Evolutionary conservation across 139 green algal genomes (phyloP).

Genomic region (Chlamydomonas asymmetrica): DNA sequence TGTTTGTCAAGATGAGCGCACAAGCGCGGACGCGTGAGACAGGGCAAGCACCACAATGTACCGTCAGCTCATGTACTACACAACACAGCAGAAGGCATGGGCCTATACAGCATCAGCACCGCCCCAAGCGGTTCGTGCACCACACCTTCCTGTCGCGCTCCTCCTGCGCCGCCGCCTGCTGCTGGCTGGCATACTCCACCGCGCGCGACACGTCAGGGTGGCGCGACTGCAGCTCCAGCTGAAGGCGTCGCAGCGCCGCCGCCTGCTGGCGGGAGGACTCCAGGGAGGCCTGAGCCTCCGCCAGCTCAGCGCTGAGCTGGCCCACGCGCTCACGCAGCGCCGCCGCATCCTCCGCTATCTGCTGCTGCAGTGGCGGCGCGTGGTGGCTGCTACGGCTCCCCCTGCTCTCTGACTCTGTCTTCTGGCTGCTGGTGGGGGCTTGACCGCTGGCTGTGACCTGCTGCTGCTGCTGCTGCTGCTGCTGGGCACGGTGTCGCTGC

Average conservation of each 20-base stretch:
- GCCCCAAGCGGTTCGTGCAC: not conserved
- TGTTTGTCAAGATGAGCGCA: too few relatives aligned
- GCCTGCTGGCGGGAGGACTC: slow-evolving; percentile 39
- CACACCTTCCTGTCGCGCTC: slow-evolving; percentile 39
- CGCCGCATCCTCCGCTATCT: not conserved
- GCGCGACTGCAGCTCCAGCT: slow-evolving; percentile 32
- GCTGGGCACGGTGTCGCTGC: too few relatives aligned
- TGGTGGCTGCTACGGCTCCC: not conserved
- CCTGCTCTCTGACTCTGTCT: not conserved
- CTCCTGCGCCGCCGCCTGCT: slow-evolving; percentile 41
- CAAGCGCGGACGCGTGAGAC: too few relatives aligned
- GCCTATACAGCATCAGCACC: too few relatives aligned
- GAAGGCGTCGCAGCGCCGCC: slow-evolving; percentile 36
- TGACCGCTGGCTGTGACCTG: not conserved
- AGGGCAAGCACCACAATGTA: too few relatives aligned
- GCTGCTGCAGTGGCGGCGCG: not conserved
- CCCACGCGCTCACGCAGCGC: slow-evolving; percentile 5
- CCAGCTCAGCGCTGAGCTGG: not conserved
- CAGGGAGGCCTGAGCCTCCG: slow-evolving; percentile 32
- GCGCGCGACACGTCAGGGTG: slow-evolving; percentile 32
- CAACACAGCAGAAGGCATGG: too few relatives aligned
- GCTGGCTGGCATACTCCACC: slow-evolving; percentile 28
- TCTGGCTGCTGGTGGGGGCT: not conserved
- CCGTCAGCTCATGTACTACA: too few relatives aligned
- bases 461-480: not conserved